phyloP scores from a whole-genome alignment of 805 yeast species.

The Grigorovia transvaalensis region DNA sequence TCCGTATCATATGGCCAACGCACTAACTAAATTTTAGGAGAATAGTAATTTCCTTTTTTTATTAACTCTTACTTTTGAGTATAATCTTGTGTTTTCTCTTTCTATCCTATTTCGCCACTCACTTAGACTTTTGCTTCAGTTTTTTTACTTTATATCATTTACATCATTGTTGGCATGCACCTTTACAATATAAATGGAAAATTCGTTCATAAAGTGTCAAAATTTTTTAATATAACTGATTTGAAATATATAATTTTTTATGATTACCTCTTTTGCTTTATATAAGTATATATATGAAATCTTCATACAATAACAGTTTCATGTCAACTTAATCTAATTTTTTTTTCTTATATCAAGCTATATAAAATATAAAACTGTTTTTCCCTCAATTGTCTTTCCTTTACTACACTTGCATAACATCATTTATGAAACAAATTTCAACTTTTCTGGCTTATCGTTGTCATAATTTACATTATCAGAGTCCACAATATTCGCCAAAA shows the following conservation, averaged over 20 bases:
- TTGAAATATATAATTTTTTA: no score
- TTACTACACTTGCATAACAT: background rate
- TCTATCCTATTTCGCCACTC: background rate
- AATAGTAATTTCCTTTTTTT: background rate
- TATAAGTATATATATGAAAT: no score
- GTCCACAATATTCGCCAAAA: conserved; percentile 30
- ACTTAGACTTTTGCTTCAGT: no score
- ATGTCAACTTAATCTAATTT: background rate
- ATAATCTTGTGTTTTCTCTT: no score
- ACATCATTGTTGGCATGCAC: background rate
- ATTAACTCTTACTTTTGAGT: no score
- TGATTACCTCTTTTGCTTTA: no score
- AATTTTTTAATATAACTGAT: no score
- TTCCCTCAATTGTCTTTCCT: background rate
- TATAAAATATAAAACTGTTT: background rate
- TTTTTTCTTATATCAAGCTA: background rate
- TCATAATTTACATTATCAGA: conserved; percentile 4
- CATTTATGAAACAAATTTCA: conserved; percentile 4
- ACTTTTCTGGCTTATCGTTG: conserved; percentile 12
- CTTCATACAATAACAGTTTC: background rate
- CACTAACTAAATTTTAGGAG: background rate
- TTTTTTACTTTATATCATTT: no score
- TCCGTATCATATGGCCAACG: conserved; percentile 54
- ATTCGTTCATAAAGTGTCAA: no score
- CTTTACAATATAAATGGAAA: no score